These are phyloP conservation scores for Pichia sp. DNA, from an alignment of 1,139 yeast species.

Conservation along the genomic window DNA sequence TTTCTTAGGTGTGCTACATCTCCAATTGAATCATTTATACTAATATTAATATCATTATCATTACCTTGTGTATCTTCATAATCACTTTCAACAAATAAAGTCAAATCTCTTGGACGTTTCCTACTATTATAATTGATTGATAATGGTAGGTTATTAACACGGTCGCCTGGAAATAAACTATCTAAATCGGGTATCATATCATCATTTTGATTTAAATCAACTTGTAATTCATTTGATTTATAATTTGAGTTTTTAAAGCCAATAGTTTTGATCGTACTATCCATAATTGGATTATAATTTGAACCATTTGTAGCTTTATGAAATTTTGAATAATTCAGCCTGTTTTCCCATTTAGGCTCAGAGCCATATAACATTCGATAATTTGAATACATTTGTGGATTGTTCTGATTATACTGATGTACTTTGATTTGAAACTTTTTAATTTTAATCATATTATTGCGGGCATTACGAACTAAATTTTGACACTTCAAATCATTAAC, in stretches of 20 bases:
- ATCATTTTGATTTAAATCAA: slow-evolving; percentile 11
- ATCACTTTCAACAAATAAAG: slow-evolving; percentile 14
- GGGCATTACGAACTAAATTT: not conserved
- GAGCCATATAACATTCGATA: slow-evolving; percentile 3
- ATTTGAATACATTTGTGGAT: slow-evolving; percentile 9
- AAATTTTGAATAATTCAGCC: slow-evolving; percentile 24
- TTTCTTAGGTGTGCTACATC: not conserved
- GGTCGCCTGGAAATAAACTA: slow-evolving; percentile 8
- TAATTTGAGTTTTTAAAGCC: slow-evolving; percentile 20
- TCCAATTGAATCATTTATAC: not conserved
- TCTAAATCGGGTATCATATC: slow-evolving; percentile 16
- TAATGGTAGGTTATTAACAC: not conserved
- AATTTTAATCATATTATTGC: slow-evolving; percentile 15
- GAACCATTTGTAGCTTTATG: slow-evolving; percentile 13
- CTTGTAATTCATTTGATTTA: slow-evolving; percentile 17
- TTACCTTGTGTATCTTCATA: slow-evolving; percentile 6
- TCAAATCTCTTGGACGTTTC: slow-evolving; percentile 6
- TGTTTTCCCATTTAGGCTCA: slow-evolving; percentile 21
- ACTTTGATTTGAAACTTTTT: slow-evolving; percentile 16
- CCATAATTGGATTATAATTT: slow-evolving; percentile 22
- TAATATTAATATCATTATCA: not conserved
- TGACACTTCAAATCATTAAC: not conserved
- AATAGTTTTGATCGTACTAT: slow-evolving; percentile 24
- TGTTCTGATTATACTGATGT: not conserved
- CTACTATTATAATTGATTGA: not conserved